phyloP scores from a whole-genome alignment of 192 early-diverging fungal species.

The Spinellus fusiger region DNA sequence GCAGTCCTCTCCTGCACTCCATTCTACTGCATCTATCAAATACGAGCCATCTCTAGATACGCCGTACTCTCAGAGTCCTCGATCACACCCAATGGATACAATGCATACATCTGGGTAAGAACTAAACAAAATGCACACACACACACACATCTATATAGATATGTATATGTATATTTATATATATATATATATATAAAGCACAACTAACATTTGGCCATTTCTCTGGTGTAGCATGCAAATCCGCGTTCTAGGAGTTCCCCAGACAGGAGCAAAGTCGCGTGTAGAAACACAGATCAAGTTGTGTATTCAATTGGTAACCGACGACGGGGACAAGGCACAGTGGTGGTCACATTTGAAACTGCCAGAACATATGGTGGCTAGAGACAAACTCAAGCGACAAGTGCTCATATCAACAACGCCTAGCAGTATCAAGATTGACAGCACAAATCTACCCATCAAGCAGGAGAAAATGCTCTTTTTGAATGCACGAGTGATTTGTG shows the following conservation, averaged over 20 bases:
- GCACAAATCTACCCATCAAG: conserved; percentile 12
- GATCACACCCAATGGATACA: neutral
- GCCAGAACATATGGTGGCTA: conserved; percentile 81
- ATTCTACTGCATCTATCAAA: neutral
- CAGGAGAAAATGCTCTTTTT: conserved; percentile 49
- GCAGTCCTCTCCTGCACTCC: neutral
- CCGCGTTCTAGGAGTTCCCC: conserved; percentile 39
- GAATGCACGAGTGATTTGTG: conserved; percentile 81
- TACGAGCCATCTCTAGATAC: conserved; percentile 6
- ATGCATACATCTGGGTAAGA: conserved; percentile 3
- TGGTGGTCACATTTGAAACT: conserved; percentile 83
- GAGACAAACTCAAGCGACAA: conserved; percentile 58
- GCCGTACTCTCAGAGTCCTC: neutral
- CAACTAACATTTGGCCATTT: neutral
- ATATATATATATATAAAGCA: neutral
- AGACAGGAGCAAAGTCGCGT: conserved; percentile 69
- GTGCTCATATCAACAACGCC: neutral
- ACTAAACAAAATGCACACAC: too few species aligned
- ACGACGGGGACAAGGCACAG: conserved; percentile 64
- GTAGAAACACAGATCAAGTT: conserved; percentile 96
- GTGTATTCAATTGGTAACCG: conserved; percentile 75
- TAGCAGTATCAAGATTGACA: conserved; percentile 21
- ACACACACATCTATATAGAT: neutral
- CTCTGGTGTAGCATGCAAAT: conserved; percentile 20
- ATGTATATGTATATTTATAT: neutral